These are phyloP conservation scores for Colletotrichum somersetense DNA, from an alignment of 2,329 filamentous ascomycete species.

Conservation along the genomic window DNA sequence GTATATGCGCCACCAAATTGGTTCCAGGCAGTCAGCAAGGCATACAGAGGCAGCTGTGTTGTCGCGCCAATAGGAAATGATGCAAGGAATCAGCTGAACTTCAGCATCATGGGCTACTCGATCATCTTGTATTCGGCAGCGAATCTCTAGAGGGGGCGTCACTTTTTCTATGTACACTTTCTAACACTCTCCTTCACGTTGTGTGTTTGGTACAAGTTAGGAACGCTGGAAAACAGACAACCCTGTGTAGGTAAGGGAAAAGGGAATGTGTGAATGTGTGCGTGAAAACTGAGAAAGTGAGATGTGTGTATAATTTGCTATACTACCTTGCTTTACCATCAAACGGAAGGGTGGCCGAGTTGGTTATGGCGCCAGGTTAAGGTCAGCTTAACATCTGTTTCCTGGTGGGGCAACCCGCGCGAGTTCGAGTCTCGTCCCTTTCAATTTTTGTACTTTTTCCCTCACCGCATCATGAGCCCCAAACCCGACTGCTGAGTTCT, in stretches of 20 bases:
- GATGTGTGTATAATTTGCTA: background rate
- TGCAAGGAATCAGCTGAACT: background rate
- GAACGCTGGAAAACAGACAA: background rate
- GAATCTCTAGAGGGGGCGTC: background rate
- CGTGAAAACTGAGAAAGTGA: background rate
- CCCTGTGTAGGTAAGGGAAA: background rate
- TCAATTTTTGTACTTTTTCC: background rate
- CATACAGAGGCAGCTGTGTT: background rate
- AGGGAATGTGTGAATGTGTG: too few species aligned
- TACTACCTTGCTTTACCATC: fast-evolving
- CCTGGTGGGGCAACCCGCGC: constrained; percentile 42
- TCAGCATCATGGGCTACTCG: too few species aligned
- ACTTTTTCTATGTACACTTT: too few species aligned
- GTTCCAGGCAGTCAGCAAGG: background rate
- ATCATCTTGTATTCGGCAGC: background rate
- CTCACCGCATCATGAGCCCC: too few species aligned
- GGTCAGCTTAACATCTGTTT: constrained; percentile 43
- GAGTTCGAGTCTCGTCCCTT: constrained; percentile 42
- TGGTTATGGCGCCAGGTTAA: constrained; percentile 43
- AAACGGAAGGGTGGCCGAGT: constrained; percentile 41
- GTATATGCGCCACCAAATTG: too few species aligned
- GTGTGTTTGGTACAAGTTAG: too few species aligned
- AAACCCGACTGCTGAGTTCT: too few species aligned
- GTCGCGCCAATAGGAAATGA: background rate
- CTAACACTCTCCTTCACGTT: too few species aligned